phyloP scores from a whole-genome alignment of 2,329 filamentous ascomycete species.

The Tolypocladium tropicale region DNA sequence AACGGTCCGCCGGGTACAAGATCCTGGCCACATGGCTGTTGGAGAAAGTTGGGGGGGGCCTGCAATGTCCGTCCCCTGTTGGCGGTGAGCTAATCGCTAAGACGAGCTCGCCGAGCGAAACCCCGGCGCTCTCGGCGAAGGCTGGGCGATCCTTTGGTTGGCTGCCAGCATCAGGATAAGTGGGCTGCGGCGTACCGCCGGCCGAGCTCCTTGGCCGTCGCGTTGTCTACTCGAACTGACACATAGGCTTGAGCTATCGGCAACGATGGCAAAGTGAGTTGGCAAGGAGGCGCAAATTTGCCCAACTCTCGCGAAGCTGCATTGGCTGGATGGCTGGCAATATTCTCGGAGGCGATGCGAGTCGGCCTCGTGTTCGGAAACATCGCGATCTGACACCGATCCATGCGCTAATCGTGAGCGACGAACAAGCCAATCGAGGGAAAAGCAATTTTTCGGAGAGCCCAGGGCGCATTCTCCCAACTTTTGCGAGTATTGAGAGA shows the following conservation, averaged over 20 bases:
- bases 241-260: not conserved
- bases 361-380: not conserved
- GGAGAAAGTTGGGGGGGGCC: not conserved
- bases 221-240: not conserved
- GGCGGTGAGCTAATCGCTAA: not conserved
- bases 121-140: not conserved
- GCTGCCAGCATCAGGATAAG: not conserved
- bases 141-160: not conserved
- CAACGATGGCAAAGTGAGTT: not conserved
- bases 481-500: not conserved
- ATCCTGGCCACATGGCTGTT: constrained; percentile 2
- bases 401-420: not conserved
- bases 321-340: not conserved
- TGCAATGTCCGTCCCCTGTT: not conserved
- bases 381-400: not conserved
- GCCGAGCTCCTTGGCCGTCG: not conserved
- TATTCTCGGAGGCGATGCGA: not conserved
- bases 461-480: not conserved
- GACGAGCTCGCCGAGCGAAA: not conserved
- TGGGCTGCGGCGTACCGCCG: not conserved
- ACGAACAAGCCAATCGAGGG: not conserved
- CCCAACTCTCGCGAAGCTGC: not conserved
- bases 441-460: not conserved
- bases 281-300: not conserved
- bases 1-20: constrained; percentile 1